phyloP scores from a whole-genome alignment of 2,329 filamentous ascomycete species.

The Fusarium agapanthi region DNA sequence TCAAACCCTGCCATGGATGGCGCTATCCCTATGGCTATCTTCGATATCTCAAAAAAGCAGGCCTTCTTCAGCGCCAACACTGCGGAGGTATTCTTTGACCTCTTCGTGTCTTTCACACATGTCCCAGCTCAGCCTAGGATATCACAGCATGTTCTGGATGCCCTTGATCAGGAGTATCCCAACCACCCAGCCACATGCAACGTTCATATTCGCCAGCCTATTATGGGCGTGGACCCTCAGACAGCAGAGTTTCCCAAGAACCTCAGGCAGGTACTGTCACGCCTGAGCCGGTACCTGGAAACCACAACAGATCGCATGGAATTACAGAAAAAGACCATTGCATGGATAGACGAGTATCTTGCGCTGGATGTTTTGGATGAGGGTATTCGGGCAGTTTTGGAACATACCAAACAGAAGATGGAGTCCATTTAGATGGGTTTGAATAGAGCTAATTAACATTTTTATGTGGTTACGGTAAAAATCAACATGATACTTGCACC shows the following conservation, averaged over 20 bases:
- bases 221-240: constrained; percentile 69
- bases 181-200: constrained; percentile 70
- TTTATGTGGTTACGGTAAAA: not conserved
- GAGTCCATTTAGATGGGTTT: constrained; percentile 3
- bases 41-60: constrained; percentile 84
- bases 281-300: constrained; percentile 63
- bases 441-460: not conserved
- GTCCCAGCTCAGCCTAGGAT: constrained; percentile 73
- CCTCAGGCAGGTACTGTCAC: constrained; percentile 70
- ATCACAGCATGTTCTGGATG: constrained; percentile 75
- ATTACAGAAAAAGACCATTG: constrained; percentile 58
- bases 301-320: constrained; percentile 55
- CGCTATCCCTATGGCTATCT: constrained; percentile 93
- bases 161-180: constrained; percentile 68
- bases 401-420: constrained; percentile 56
- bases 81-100: constrained; percentile 80
- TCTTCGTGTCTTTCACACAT: constrained; percentile 75
- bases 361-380: constrained; percentile 60
- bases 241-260: constrained; percentile 78
- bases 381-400: constrained; percentile 64
- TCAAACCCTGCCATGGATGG: constrained; percentile 87
- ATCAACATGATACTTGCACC: not conserved
- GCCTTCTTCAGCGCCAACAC: constrained; percentile 72
- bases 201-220: constrained; percentile 75
- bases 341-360: constrained; percentile 65